These are phyloP conservation scores for Davidsoniella virescens DNA, from an alignment of 2,329 filamentous ascomycete genomes.

Conservation along the genomic window DNA sequence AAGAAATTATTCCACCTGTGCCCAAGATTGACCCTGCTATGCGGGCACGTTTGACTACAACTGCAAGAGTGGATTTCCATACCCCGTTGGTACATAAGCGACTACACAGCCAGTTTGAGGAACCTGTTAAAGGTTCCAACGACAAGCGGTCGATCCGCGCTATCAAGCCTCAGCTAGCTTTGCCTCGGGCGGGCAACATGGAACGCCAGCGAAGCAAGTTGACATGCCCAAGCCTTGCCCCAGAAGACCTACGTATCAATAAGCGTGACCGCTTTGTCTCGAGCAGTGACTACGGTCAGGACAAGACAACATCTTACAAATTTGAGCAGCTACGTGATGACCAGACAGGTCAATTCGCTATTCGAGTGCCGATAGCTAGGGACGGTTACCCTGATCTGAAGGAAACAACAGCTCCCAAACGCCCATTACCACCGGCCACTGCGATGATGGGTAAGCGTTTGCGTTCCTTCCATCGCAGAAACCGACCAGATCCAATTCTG, in stretches of 20 bases:
- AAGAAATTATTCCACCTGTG: neutral
- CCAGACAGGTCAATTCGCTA: neutral
- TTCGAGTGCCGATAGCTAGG: neutral
- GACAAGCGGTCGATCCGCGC: neutral
- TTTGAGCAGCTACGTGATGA: no score
- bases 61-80: no score
- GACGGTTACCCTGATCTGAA: neutral
- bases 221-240: constrained; percentile 6
- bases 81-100: neutral
- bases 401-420: neutral
- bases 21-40: neutral
- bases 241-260: constrained; percentile 7
- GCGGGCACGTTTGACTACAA: no score
- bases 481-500: neutral
- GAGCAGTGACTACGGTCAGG: neutral
- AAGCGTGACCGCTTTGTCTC: neutral
- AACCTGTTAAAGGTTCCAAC: no score
- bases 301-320: no score
- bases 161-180: neutral
- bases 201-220: neutral
- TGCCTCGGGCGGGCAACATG: neutral
- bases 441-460: neutral
- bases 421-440: neutral
- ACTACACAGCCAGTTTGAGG: neutral
- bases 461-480: neutral